Percentiles rank a stretch among this genome's conserved stretches.
These are phyloP conservation scores for Fraxinus anomala DNA, from an alignment of 257 asterid species.

Conservation along the genomic window DNA sequence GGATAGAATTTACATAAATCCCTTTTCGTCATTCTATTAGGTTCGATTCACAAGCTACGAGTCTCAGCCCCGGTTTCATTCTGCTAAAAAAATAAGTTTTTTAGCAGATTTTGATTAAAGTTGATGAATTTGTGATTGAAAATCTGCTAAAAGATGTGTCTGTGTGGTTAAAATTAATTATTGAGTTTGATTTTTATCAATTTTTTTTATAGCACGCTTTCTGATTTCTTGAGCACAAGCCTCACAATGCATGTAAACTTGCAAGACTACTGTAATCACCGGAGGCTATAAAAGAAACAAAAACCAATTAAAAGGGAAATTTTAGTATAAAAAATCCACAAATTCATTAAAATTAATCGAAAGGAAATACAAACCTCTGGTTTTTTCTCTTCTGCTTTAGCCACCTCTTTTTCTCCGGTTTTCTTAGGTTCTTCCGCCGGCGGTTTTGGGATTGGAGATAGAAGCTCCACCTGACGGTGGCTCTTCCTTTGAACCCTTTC, in stretches of 20 bases:
- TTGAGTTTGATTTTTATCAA: no score
- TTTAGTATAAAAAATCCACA: background rate
- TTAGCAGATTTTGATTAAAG: no score
- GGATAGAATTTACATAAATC: background rate
- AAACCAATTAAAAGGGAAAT: background rate
- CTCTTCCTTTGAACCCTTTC: constrained; percentile 86
- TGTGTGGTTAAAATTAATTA: no score
- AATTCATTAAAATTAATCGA: background rate
- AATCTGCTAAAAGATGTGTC: no score
- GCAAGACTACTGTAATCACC: no score
- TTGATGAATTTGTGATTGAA: no score
- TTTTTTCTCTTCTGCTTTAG: constrained; percentile 63
- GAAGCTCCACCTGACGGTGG: constrained; percentile 87
- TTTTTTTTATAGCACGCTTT: constrained; percentile 45
- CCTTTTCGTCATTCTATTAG: background rate
- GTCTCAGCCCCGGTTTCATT: no score
- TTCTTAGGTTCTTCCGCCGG: constrained; percentile 57
- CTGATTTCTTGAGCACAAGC: no score
- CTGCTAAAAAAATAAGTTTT: no score
- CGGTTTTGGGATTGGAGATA: constrained; percentile 80
- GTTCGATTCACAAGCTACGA: background rate
- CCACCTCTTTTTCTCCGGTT: constrained; percentile 43
- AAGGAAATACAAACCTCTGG: constrained; percentile 55
- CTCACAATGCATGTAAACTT: constrained; percentile 98
- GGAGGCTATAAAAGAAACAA: no score